Evolutionary conservation across 106 monocot genomes (phyloP).

Genomic region (Acorus calamus): DNA sequence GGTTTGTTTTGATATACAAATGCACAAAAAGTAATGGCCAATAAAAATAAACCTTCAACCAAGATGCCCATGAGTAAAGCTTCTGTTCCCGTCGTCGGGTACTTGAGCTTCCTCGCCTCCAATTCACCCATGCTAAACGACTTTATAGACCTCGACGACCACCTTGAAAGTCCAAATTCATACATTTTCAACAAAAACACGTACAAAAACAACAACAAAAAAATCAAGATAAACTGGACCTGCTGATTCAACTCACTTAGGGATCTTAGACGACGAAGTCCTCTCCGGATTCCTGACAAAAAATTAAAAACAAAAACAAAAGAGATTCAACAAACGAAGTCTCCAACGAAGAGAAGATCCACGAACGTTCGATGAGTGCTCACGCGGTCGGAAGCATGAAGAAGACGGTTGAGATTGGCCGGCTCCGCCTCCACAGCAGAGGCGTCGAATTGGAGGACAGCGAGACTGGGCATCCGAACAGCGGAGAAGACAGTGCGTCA

Average conservation of each 20-base stretch:
- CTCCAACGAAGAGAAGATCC: not conserved
- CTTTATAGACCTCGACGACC: slow-evolving; percentile 74
- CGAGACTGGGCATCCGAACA: not conserved
- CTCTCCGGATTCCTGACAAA: slow-evolving; percentile 26
- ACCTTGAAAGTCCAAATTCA: slow-evolving; percentile 16
- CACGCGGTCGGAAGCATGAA: slow-evolving; percentile 52
- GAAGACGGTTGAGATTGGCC: slow-evolving; percentile 5
- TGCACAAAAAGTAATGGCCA: not conserved
- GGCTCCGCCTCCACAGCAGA: not conserved
- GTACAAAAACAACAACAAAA: not conserved
- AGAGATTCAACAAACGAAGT: not conserved
- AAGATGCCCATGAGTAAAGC: slow-evolving; percentile 85
- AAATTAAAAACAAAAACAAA: not conserved
- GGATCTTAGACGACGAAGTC: slow-evolving; percentile 10
- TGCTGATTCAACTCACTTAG: slow-evolving; percentile 11
- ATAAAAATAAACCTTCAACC: slow-evolving; percentile 50
- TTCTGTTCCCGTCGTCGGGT: slow-evolving; percentile 68
- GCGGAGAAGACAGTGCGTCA: not conserved
- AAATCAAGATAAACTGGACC: not conserved
- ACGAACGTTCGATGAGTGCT: not conserved
- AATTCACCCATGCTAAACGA: slow-evolving; percentile 75
- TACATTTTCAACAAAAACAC: not conserved
- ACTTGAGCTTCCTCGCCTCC: slow-evolving; percentile 85
- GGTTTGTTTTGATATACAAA: not conserved
- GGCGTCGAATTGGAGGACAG: not conserved